phyloP scores from a whole-genome alignment of 2,329 filamentous ascomycete species.

The Claviceps sorghi region DNA sequence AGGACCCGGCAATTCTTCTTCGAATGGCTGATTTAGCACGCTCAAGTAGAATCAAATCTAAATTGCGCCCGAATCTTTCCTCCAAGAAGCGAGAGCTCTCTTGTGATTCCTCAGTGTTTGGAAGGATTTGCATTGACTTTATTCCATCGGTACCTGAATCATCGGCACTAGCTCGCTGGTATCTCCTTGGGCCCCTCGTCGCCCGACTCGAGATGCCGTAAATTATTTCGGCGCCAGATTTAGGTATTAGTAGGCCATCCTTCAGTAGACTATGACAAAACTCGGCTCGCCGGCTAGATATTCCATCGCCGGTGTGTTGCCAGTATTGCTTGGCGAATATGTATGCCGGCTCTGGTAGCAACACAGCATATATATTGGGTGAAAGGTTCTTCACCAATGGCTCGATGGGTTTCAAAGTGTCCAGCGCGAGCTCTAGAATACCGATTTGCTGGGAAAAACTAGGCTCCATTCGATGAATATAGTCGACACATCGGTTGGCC shows the following conservation, averaged over 20 bases:
- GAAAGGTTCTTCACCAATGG: constrained; percentile 38
- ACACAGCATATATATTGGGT: constrained; percentile 52
- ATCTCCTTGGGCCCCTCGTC: constrained; percentile 63
- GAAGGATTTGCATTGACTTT: constrained; percentile 7
- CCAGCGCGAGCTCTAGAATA: constrained; percentile 49
- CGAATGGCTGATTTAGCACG: constrained; percentile 77
- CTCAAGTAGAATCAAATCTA: constrained; percentile 63
- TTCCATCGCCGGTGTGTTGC: constrained; percentile 89
- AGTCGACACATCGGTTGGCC: constrained; percentile 60
- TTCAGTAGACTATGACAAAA: constrained; percentile 67
- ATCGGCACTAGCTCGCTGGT: constrained; percentile 42
- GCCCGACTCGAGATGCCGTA: constrained; percentile 20
- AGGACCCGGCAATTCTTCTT: constrained; percentile 73
- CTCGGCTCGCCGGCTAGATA: constrained; percentile 81
- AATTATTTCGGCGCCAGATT: constrained; percentile 13
- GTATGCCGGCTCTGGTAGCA: constrained; percentile 55
- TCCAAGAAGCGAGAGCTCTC: constrained; percentile 78
- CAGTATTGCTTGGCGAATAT: constrained; percentile 81
- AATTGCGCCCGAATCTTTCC: constrained; percentile 83
- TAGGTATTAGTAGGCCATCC: constrained; percentile 43
- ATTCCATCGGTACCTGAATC: constrained; percentile 10
- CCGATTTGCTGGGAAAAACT: constrained; percentile 33
- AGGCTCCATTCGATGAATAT: constrained; percentile 47
- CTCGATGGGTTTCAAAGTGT: constrained; percentile 35
- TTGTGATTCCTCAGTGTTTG: constrained; percentile 25